Evolutionary conservation across 768 basidiomycete species (phyloP).

Genomic region (Boletus rufocinnamomeus): DNA sequence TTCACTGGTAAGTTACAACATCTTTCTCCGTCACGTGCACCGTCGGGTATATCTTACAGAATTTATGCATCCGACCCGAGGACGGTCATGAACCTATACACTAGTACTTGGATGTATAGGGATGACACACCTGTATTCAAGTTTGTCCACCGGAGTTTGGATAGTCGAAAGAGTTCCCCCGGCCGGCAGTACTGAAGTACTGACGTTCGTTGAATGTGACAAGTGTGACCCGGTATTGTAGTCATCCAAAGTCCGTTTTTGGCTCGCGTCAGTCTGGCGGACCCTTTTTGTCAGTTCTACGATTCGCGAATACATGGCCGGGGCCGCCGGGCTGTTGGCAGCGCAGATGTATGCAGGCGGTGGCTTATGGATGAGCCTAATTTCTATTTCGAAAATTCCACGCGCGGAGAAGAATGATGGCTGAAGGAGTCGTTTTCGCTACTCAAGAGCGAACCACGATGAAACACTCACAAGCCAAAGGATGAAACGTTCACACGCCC

Average conservation of each 20-base stretch:
- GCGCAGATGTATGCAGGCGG: too few species aligned
- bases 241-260: background rate
- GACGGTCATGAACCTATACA: too few species aligned
- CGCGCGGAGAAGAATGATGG: background rate
- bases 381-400: too few species aligned
- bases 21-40: too few species aligned
- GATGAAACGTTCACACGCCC: background rate
- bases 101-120: too few species aligned
- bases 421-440: background rate
- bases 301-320: too few species aligned
- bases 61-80: too few species aligned
- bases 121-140: background rate
- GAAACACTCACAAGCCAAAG: background rate
- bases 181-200: too few species aligned
- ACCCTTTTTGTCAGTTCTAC: background rate
- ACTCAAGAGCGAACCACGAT: background rate
- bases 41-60: too few species aligned
- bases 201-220: background rate
- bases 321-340: background rate
- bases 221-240: background rate
- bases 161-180: background rate
- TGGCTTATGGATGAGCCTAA: too few species aligned
- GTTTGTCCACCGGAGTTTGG: background rate
- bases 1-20: too few species aligned
- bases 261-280: background rate